Percentiles rank a stretch among this genome's conserved stretches.
Conservation (phyloP, 352 stramenopile genomes). For the Thalassiosira mediterranea region DNA sequence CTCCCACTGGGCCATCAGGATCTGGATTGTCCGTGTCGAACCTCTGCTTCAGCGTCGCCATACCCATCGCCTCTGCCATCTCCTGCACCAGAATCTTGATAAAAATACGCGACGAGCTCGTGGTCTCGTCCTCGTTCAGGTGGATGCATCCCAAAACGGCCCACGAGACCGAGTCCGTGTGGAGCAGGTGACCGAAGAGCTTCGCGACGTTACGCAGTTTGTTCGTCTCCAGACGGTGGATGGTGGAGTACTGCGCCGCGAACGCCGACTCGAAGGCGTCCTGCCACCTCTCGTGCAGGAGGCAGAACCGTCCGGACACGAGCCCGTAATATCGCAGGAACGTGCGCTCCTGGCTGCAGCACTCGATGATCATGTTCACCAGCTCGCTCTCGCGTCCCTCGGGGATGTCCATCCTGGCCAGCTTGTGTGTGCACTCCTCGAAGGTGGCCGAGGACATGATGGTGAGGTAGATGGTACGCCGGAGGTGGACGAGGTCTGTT, state of each 20-base stretch:
- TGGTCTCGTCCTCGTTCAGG: slow-evolving; percentile 98
- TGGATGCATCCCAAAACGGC: slow-evolving; percentile 95
- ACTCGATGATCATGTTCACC: slow-evolving; percentile 99
- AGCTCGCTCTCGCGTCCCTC: slow-evolving; percentile 95
- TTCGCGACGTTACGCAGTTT: slow-evolving; percentile 99
- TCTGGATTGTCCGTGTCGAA: slow-evolving; percentile 86
- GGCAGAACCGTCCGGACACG: slow-evolving; percentile 95
- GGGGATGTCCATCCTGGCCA: slow-evolving; percentile 97
- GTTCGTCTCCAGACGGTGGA: slow-evolving; percentile 98
- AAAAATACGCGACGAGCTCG: slow-evolving; percentile 98
- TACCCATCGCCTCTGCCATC: slow-evolving; percentile 95
- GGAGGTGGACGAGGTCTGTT: slow-evolving; percentile 95
- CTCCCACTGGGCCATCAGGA: slow-evolving; percentile 27
- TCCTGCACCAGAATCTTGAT: slow-evolving; percentile 99
- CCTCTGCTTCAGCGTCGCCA: slow-evolving; percentile 93
- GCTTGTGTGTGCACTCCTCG: slow-evolving; percentile 99
- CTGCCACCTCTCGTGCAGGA: slow-evolving; percentile 95
- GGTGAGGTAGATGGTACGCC: slow-evolving; percentile 98
- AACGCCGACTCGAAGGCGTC: slow-evolving; percentile 94
- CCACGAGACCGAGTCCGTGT: slow-evolving; percentile 97
- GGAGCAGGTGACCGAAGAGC: slow-evolving; percentile 97
- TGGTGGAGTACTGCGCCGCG: slow-evolving; percentile 92
- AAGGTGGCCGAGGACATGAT: slow-evolving; percentile 99
- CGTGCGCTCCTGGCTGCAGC: slow-evolving; percentile 97
- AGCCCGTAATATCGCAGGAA: slow-evolving; percentile 97